Evolutionary conservation across 2,329 filamentous ascomycete genomes (phyloP), one percentile per base, ranked within the genome.

Genomic region (Xylaria sp.): DNA sequence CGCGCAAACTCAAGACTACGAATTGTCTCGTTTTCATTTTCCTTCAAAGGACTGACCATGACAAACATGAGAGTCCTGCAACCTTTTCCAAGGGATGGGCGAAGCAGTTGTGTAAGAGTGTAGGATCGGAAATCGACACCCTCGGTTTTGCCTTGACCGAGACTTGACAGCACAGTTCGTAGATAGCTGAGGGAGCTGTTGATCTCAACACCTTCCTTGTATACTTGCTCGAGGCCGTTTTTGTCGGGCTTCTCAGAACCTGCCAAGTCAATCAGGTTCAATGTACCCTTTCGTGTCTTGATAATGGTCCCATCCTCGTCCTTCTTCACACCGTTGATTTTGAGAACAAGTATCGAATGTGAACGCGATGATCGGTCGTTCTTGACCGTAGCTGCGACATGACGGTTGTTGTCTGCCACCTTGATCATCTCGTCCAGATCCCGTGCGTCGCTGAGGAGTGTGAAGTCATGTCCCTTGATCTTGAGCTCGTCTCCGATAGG

Each of bases 1-100:
- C 93, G 96, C 17, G 96, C 96, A 80, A 99, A 99, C 75, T 96
- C 91, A 79, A 99, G 84, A 84, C 94, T 97, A 50, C 94, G 97
- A 77, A 97, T 84, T 2, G 94, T 97, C 84, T 99, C 96, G 75
- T 91, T 92, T 71, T 97, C 83, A 81, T 98, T 96, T 5, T 90
- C 92, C 81, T 96, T 92, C 66, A 98, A 83, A 38, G 96, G 96
- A 73, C 92, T 96, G 63, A 97, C 92, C 94, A 98, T 98, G 78
- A 98, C 93, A 79, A 99, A 97, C 96, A 99, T 99, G 74, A 99
- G 90, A 0, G 96, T 99, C 82, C 97, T 97, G 73, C 92, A 96
- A 79, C 97, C 97, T 17, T 96, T 96, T 3, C 96, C 95, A 7
- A 99, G 84, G 2, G 93, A 97, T 77, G 96, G 96, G 87, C 98